Evolutionary conservation across 306 rosid genomes (phyloP), one percentile per base, ranked within the genome.

Genomic region (Dalbergia oliveri): DNA sequence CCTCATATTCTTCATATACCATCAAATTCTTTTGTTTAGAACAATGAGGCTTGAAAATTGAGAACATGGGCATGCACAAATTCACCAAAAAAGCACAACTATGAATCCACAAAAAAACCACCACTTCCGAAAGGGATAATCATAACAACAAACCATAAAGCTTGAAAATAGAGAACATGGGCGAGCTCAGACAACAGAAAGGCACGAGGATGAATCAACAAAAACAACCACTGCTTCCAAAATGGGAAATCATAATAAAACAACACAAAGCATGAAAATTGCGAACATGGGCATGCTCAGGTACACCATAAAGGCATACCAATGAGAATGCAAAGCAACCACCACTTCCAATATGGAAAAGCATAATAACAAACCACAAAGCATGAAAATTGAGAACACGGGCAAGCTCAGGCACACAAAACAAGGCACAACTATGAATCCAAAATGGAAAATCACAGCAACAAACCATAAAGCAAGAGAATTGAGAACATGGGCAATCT

Each of bases 1-100:
- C 23, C 23, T 41, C 60, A 68, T 61, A 75, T 39, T 66, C 77
- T 67, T 53, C 81, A 51, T 9, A n/a, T 2, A 72, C 49, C 41
- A 64, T 16, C 70, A 21, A 47, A 50, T 50, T 10, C 60, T 54
- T 18, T 3, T 18, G 6, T 47, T n/a, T 13, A 53, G 60, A 54
- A 54, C 60, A 54, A 5, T 54, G n/a, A n/a, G 16, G 26, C 10
- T 4, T 54, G 60, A 54, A 54, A 54, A n/a, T 54, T 54, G 60
- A 16, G 53, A 12, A 43, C 23, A 44, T 9, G 50, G 2, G 11
- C 50, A 44, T 44, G 50, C 3, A 2, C 50, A 44, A 6, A 44
- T 44, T 8, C 50, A 44, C 50, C 11, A 44, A 2, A 44, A 8
- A 44, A 0, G 50, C 50, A 44, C 6, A 9, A 44, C 50, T 44